Conservation (phyloP, 352 stramenopile genomes). For the Phytopythium kandeliae region DNA sequence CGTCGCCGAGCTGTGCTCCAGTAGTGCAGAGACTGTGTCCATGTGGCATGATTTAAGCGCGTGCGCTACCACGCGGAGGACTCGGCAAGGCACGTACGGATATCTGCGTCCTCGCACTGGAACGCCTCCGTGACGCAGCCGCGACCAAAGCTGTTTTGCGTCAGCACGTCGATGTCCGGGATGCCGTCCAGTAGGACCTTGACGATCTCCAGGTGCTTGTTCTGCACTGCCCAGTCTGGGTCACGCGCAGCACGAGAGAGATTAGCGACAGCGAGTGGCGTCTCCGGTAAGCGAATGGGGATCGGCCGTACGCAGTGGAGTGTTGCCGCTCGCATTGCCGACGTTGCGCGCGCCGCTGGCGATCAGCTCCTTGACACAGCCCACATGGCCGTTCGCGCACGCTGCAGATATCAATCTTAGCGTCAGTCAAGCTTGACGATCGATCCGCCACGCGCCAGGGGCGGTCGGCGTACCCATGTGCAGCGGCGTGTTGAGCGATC, state of each 20-base stretch:
- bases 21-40: constrained; percentile 51
- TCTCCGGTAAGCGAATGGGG: no score
- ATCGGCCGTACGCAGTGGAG: constrained; percentile 72
- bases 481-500: constrained; percentile 73
- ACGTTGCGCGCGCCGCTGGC: constrained; percentile 45
- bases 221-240: constrained; percentile 85
- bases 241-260: no score
- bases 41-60: neutral
- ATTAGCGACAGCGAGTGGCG: neutral
- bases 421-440: neutral
- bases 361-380: constrained; percentile 62
- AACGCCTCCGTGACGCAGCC: constrained; percentile 83
- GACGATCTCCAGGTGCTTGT: constrained; percentile 76
- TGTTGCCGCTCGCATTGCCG: constrained; percentile 70
- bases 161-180: constrained; percentile 72
- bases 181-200: constrained; percentile 67
- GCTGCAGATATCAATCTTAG: constrained; percentile 19
- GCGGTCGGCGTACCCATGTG: constrained; percentile 62
- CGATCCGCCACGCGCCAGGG: no score
- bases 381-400: constrained; percentile 69
- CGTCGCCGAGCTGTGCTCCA: constrained; percentile 74
- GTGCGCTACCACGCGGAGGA: neutral
- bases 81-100: constrained; percentile 35
- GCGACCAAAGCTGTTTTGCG: constrained; percentile 76
- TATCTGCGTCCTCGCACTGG: constrained; percentile 78